Conservation (phyloP, 192 early-diverging fungal species). For the Kappamyces sp. region DNA sequence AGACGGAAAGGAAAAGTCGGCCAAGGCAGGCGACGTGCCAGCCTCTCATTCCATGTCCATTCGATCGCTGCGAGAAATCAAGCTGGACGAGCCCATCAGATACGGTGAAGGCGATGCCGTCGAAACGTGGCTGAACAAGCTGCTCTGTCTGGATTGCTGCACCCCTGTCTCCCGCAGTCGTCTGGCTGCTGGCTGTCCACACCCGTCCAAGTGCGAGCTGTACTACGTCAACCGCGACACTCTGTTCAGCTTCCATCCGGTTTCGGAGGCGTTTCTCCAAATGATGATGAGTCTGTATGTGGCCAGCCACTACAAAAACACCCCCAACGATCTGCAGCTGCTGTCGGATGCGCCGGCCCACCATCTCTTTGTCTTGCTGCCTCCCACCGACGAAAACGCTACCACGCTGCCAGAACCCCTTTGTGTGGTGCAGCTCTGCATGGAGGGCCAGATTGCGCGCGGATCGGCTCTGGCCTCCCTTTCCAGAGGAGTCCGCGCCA, state of each 20-base stretch:
- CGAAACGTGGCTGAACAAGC: constrained; percentile 91
- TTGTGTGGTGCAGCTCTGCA: constrained; percentile 81
- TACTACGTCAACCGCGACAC: constrained; percentile 97
- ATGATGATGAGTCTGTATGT: constrained; percentile 97
- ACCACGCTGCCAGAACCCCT: constrained; percentile 82
- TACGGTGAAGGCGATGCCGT: constrained; percentile 82
- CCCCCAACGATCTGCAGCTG: constrained; percentile 95
- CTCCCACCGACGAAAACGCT: constrained; percentile 70
- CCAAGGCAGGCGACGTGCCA: constrained; percentile 20
- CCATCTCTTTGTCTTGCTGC: constrained; percentile 92
- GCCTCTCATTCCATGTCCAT: not conserved
- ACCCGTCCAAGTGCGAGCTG: constrained; percentile 89
- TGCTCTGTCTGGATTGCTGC: constrained; percentile 85
- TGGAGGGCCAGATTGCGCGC: constrained; percentile 93
- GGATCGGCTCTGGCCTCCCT: constrained; percentile 78
- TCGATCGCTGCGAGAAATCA: constrained; percentile 82
- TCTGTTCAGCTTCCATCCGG: constrained; percentile 96
- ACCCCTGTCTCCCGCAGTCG: constrained; percentile 23
- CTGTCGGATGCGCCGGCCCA: constrained; percentile 97
- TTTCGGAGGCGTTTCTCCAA: constrained; percentile 93
- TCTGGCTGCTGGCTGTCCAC: constrained; percentile 65
- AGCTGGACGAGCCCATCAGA: constrained; percentile 90
- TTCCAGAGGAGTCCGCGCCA: constrained; percentile 74
- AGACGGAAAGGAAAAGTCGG: constrained; percentile 54
- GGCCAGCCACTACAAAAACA: constrained; percentile 99